Percentiles rank a stretch among this genome's conserved stretches.
These are phyloP conservation scores for Russula sp. DNA, from an alignment of 768 basidiomycete genomes.

Conservation along the genomic window DNA sequence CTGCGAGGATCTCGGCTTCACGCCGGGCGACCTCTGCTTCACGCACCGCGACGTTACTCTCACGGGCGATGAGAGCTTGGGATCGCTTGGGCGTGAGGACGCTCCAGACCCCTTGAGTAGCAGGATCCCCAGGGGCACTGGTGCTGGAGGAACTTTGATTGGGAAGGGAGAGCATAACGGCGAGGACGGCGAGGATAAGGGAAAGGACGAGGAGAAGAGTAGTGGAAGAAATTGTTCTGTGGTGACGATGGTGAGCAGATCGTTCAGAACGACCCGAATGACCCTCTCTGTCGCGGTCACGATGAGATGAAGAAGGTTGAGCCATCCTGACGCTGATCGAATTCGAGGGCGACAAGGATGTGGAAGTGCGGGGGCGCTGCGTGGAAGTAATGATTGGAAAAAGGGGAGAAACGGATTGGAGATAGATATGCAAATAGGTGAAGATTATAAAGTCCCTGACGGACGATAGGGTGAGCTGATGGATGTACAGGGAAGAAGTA, in stretches of 20 bases:
- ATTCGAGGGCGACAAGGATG: conserved; percentile 72
- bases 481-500: conserved; percentile 27
- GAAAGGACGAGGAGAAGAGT: conserved; percentile 83
- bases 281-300: conserved; percentile 48
- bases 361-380: conserved; percentile 48
- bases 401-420: not conserved
- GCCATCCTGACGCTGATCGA: conserved; percentile 77
- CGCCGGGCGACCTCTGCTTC: conserved; percentile 87
- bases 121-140: conserved; percentile 27
- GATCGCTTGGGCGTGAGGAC: conserved; percentile 79
- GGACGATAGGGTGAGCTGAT: conserved; percentile 24
- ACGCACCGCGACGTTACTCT: conserved; percentile 71
- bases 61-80: conserved; percentile 72
- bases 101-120: conserved; percentile 53
- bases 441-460: conserved; percentile 25
- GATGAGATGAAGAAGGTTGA: conserved; percentile 75
- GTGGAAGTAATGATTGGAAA: conserved; percentile 58
- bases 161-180: conserved; percentile 84
- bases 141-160: conserved; percentile 40
- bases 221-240: conserved; percentile 83
- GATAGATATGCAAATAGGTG: not conserved
- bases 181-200: conserved; percentile 80
- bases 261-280: conserved; percentile 55
- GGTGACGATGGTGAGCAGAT: conserved; percentile 62
- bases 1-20: conserved; percentile 78